Conservation (phyloP, 1,284 basidiomycete species). For the Austroboletus niveus region DNA sequence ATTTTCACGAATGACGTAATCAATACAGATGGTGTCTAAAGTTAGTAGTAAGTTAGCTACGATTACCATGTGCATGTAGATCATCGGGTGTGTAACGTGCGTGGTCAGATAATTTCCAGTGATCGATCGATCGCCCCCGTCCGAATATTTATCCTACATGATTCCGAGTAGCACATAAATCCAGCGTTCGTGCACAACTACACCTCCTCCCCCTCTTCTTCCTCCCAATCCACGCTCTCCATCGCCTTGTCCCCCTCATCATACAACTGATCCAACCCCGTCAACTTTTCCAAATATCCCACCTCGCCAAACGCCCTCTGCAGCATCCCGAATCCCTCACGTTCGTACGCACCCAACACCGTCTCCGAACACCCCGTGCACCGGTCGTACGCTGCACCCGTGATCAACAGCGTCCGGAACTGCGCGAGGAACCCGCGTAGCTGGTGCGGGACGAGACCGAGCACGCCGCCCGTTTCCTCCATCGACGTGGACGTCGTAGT, state of each 20-base stretch:
- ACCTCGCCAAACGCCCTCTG: constrained; percentile 82
- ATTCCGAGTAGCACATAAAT: no score
- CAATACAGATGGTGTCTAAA: no score
- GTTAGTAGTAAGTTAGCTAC: no score
- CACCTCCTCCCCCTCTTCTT: constrained; percentile 45
- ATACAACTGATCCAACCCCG: constrained; percentile 84
- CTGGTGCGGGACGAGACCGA: constrained; percentile 93
- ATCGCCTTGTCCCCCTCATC: constrained; percentile 76
- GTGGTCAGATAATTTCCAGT: no score
- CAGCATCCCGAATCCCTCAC: constrained; percentile 77
- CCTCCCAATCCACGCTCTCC: constrained; percentile 75
- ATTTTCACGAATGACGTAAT: no score
- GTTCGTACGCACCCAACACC: constrained; percentile 75
- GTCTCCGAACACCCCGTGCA: constrained; percentile 90
- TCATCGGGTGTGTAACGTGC: no score
- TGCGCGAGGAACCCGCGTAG: constrained; percentile 86
- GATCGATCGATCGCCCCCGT: no score
- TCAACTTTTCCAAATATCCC: constrained; percentile 78
- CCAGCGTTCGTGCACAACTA: no score
- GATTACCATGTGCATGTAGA: no score
- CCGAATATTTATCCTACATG: no score
- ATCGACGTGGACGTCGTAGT: neutral
- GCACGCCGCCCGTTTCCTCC: constrained; percentile 46
- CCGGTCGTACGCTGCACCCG: constrained; percentile 81
- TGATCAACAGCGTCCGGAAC: constrained; percentile 82